phyloP scores from a whole-genome alignment of 768 basidiomycete genomes.

The Hemileccinum impolitum region DNA sequence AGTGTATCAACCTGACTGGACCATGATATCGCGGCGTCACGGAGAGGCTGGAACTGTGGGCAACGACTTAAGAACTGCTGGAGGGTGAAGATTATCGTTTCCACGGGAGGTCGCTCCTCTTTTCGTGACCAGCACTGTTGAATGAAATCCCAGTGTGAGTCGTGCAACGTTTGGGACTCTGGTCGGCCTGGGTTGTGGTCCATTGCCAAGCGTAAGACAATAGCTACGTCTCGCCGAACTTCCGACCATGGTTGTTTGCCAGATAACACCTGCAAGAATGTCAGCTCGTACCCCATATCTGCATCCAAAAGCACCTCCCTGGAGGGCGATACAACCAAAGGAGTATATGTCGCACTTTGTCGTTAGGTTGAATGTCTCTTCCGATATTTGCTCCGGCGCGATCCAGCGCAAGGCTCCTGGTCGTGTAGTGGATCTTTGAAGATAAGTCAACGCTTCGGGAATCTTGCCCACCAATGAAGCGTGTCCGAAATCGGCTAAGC shows the following conservation, averaged over 20 bases:
- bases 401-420: conserved; percentile 45
- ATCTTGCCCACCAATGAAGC: no score
- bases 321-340: conserved; percentile 29
- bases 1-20: no score
- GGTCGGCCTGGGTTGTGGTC: conserved; percentile 5
- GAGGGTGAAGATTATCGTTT: not conserved
- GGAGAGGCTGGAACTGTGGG: not conserved
- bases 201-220: conserved; percentile 8
- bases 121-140: no score
- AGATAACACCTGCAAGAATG: conserved; percentile 21
- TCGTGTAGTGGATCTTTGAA: conserved; percentile 23
- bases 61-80: not conserved
- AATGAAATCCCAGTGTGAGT: conserved; percentile 10
- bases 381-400: conserved; percentile 34
- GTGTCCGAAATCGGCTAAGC: no score
- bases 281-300: not conserved
- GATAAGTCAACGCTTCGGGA: conserved; percentile 1
- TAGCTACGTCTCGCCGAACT: not conserved
- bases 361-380: conserved; percentile 9
- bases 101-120: not conserved
- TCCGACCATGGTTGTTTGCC: conserved; percentile 14
- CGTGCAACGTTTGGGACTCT: not conserved
- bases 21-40: no score
- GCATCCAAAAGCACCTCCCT: conserved; percentile 10
- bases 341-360: conserved; percentile 16